Evolutionary conservation across 768 basidiomycete genomes (phyloP), one percentile per base, ranked within the genome.

Genomic region (Rhodotorula kratochvilovae): DNA sequence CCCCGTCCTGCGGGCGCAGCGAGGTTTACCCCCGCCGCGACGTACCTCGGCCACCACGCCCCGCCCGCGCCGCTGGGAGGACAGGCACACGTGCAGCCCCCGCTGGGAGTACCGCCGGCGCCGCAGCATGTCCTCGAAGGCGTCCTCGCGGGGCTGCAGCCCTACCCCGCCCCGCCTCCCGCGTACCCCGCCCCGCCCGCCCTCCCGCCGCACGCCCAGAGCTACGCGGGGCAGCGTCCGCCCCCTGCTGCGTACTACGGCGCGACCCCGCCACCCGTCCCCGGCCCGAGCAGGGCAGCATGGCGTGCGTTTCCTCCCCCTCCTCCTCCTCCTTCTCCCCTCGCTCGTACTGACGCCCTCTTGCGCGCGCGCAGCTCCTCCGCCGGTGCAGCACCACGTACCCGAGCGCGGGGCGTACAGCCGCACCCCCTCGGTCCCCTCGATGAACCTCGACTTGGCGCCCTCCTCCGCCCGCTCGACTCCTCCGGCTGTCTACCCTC

Each of bases 141-240:
- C 42, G 39, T 39, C 25, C 57, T 58, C 57, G 57, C 57, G 23
- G 36, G 57, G 51, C 27, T 29, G n/a, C 51, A 53, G 51, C 51
- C 51, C 13, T 6, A 42, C 36, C 19, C 45, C 31, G 19, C 43
- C 19, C 45, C 29, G 16, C 17, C 59, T 31, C 21, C 17, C 45
- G 25, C 45, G 31, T 13, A 17, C 33, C 7, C 7, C 57, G 25
- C 13, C 51, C 51, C n/a, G 15, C 50, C 13, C 51, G 51, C 3
- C 17, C 33, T 19, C 6, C 19, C 58, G 17, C 25, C 42, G 15
- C 27, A 8, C 25, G 25, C 23, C 5, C 21, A 50, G 11, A 11
- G 48, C 48, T n/a, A 50, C 27, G 11, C 51, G 6, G 6, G 10
- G 12, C 45, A 46, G 39, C 23, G 23, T 27, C 48, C 23, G 6